These are phyloP conservation scores for Dalechampia spathulata DNA, from an alignment of 441 rosid species.

Conservation along the genomic window DNA sequence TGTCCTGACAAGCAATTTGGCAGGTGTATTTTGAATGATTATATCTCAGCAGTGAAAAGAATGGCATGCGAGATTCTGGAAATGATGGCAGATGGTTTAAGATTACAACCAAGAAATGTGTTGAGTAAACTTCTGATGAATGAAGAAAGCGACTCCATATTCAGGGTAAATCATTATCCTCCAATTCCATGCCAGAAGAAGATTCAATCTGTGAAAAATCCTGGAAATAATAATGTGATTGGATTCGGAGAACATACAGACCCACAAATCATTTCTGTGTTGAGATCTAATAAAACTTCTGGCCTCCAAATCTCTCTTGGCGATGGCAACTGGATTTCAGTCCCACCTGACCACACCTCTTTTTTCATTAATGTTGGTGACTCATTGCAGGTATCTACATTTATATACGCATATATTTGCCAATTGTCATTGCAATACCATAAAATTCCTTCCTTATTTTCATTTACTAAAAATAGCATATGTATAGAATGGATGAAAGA, in stretches of 20 bases:
- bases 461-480: no score
- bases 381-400: constrained; percentile 50
- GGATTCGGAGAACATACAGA: constrained; percentile 99
- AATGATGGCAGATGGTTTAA: constrained; percentile 59
- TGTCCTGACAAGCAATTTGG: no score
- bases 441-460: no score
- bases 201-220: constrained; percentile 26
- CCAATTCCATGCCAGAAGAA: constrained; percentile 20
- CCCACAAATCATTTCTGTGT: constrained; percentile 87
- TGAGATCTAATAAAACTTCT: constrained; percentile 82
- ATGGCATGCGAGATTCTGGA: constrained; percentile 58
- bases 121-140: constrained; percentile 55
- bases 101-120: constrained; percentile 39
- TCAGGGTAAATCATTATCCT: constrained; percentile 62
- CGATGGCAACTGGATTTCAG: constrained; percentile 84
- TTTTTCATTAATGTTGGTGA: constrained; percentile 83
- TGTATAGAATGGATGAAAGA: no score
- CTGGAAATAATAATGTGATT: constrained; percentile 34
- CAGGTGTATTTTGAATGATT: constrained; percentile 63
- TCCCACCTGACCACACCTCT: constrained; percentile 69
- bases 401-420: no score
- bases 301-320: constrained; percentile 69
- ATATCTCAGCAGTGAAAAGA: constrained; percentile 42
- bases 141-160: constrained; percentile 61
- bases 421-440: no score